Percentiles rank a stretch among this genome's conserved stretches.
Conservation (phyloP, 768 basidiomycete species). For the Suillus occidentalis region DNA sequence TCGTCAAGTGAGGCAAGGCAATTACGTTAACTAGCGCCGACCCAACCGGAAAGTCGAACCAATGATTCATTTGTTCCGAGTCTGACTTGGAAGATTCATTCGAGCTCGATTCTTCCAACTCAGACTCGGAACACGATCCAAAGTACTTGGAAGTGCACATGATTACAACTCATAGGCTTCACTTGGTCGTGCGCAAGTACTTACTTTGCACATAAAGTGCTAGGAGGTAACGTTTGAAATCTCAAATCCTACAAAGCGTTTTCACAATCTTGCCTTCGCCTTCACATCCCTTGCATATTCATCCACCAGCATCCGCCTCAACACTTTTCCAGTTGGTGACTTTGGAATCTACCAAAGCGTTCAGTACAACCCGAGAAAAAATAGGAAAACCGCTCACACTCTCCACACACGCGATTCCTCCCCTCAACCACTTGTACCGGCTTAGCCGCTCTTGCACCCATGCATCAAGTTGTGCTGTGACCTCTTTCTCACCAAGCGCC, state of each 20-base stretch:
- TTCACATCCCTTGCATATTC: constrained; percentile 39
- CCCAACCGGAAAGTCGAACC: not conserved
- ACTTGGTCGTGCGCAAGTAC: not conserved
- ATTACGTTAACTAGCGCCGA: not conserved
- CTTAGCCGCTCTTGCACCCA: constrained; percentile 63
- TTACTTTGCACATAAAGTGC: not conserved
- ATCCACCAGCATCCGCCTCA: constrained; percentile 58
- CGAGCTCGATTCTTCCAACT: not conserved
- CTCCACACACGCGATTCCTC: constrained; percentile 61
- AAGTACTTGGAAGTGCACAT: not conserved
- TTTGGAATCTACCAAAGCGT: constrained; percentile 54
- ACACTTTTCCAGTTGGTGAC: constrained; percentile 62
- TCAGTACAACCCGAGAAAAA: not conserved
- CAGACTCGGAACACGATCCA: not conserved
- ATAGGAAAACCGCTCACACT: constrained; percentile 39
- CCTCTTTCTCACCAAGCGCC: constrained; percentile 39
- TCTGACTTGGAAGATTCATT: too few species aligned
- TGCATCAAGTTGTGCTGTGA: constrained; percentile 45
- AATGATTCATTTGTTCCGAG: not conserved
- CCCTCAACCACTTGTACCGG: constrained; percentile 69
- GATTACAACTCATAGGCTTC: not conserved
- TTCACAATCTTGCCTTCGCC: constrained; percentile 18
- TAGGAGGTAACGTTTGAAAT: not conserved
- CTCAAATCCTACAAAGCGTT: not conserved
- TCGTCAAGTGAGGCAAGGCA: too few species aligned